Conservation (phyloP, 768 basidiomycete species). For the Pleurotus salmoneostramineus region DNA sequence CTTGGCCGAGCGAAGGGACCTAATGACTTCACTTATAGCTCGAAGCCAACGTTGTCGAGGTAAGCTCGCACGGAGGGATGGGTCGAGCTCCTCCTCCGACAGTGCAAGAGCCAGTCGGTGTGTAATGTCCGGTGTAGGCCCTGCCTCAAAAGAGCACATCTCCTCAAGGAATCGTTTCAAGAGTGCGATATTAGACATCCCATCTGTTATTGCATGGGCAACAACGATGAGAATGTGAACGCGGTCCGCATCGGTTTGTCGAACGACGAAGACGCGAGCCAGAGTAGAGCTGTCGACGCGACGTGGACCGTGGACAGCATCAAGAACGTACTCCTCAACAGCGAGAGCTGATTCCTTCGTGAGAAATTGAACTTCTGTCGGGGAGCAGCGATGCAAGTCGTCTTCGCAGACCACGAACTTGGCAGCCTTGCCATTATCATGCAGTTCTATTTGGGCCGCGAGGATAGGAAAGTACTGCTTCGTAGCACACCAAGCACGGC, state of each 20-base stretch:
- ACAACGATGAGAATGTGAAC: slow-evolving; percentile 40
- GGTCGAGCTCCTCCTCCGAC: slow-evolving; percentile 32
- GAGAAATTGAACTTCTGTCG: slow-evolving; percentile 35
- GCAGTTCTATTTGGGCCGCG: slow-evolving; percentile 33
- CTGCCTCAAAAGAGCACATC: slow-evolving; percentile 20
- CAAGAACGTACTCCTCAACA: slow-evolving; percentile 22
- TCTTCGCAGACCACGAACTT: slow-evolving; percentile 39
- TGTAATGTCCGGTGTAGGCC: slow-evolving; percentile 20
- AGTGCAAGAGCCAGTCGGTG: slow-evolving; percentile 37
- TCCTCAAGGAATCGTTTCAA: slow-evolving; percentile 41
- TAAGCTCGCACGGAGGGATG: slow-evolving; percentile 23
- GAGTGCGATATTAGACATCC: slow-evolving; percentile 35
- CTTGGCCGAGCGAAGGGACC: slow-evolving; percentile 24
- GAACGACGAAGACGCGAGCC: slow-evolving; percentile 37
- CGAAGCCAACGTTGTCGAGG: slow-evolving; percentile 41
- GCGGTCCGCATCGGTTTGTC: slow-evolving; percentile 29
- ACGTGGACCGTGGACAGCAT: slow-evolving; percentile 28
- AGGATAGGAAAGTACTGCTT: slow-evolving; percentile 50
- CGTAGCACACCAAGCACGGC: slow-evolving; percentile 38
- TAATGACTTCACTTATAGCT: slow-evolving; percentile 36
- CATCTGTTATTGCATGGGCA: slow-evolving; percentile 51
- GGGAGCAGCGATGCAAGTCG: slow-evolving; percentile 22
- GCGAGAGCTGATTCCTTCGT: slow-evolving; percentile 29
- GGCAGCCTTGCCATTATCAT: slow-evolving; percentile 20
- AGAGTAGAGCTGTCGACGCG: slow-evolving; percentile 22